Evolutionary conservation across 306 rosid genomes (phyloP), one percentile per base, ranked within the genome.

Genomic region (Glycine latifolia): DNA sequence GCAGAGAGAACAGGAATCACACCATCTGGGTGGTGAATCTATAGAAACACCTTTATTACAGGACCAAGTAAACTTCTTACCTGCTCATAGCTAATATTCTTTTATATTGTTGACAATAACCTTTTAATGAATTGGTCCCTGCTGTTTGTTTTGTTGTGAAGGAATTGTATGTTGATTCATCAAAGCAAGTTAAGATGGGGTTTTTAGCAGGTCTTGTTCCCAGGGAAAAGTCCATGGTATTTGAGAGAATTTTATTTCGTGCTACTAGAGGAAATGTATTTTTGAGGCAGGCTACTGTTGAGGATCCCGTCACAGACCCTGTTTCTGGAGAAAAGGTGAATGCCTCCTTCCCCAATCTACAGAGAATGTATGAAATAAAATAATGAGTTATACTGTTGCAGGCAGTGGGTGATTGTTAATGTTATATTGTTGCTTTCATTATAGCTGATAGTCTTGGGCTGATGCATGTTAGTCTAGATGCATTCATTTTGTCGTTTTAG

Each of bases 201-300:
- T 91, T 86, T 68, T 75, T 89, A 69, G 87, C 91, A 75, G 98
- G 98, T 82, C 98, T 94, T 76, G 97, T 94, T 90, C 89, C 90
- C 11, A 91, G 97, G 87, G 91, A 87, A 76, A 92, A 91, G 63
- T 88, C 92, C 17, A 74, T 91, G 92, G 88, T 90, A 74, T 95
- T 95, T 75, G 97, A 95, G 85, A 89, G 94, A 84, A 95, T 90
- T 77, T 85, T 95, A 74, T 95, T 90, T 86, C 95, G 95, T 80
- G 91, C 97, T 60, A 95, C 97, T 62, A 86, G 98, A 92, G 97
- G 97, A 87, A 95, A 95, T 88, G 88, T 95, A 82, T 91, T 83
- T 90, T 69, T 90, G 79, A 90, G 90, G 89, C 98, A 92, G 89
- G 79, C 87, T 79, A 82, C 85, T 85, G 88, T 90, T 67, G 93